These are phyloP conservation scores for Teratosphaeria nubilosa DNA, from an alignment of 2,329 filamentous ascomycete species.

Conservation along the genomic window DNA sequence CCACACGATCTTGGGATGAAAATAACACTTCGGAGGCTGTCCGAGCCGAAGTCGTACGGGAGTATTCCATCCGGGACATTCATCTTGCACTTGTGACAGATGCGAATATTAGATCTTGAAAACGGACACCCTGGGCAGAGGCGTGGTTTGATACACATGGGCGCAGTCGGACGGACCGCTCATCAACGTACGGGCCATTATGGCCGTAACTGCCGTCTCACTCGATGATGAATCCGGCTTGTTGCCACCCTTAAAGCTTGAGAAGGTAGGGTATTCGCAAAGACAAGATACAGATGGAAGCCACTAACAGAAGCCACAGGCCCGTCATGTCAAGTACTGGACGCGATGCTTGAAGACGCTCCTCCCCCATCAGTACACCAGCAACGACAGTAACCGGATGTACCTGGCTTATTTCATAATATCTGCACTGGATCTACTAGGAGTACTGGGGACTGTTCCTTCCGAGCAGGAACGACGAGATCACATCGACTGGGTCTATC, in stretches of 20 bases:
- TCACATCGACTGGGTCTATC: conserved; percentile 68
- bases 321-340: conserved; percentile 77
- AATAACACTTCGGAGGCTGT: no score
- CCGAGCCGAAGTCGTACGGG: no score
- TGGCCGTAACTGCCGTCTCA: not conserved
- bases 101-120: not conserved
- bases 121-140: not conserved
- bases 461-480: conserved; percentile 43
- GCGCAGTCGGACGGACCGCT: not conserved
- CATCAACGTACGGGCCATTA: not conserved
- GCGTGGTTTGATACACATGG: not conserved
- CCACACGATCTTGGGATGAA: not conserved
- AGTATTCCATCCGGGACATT: no score
- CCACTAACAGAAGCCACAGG: not conserved
- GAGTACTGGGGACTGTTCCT: conserved; percentile 47
- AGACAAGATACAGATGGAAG: not conserved
- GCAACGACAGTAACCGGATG: conserved; percentile 84
- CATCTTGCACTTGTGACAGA: not conserved
- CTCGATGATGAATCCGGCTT: conserved; percentile 1
- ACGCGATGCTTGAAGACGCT: conserved; percentile 73
- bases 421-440: conserved; percentile 73
- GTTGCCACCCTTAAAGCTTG: conserved; percentile 1
- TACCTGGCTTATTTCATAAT: conserved; percentile 83
- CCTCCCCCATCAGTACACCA: conserved; percentile 73
- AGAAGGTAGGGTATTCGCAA: conserved; percentile 5